Evolutionary conservation across 2,329 filamentous ascomycete species (phyloP).

Genomic region (Apiospora hydei): DNA sequence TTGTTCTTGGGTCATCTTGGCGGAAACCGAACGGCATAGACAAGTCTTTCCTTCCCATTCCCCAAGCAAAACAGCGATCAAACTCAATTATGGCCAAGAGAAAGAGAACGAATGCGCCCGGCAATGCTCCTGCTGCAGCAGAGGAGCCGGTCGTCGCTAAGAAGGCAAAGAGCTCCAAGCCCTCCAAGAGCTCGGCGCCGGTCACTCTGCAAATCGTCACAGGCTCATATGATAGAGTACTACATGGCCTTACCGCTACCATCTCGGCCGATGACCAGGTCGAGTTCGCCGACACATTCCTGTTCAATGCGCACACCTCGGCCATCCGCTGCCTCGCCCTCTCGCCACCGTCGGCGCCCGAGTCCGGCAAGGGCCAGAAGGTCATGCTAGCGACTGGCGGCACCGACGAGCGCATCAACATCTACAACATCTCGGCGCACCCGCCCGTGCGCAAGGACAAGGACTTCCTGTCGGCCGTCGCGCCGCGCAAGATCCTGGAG

Average conservation of each 20-base stretch:
- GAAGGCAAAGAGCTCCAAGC: constrained; percentile 34
- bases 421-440: constrained; percentile 85
- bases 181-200: constrained; percentile 36
- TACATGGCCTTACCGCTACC: constrained; percentile 88
- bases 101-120: constrained; percentile 51
- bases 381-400: constrained; percentile 89
- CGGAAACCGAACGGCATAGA: neutral
- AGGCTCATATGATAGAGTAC: constrained; percentile 90
- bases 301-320: constrained; percentile 92
- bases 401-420: constrained; percentile 93
- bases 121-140: constrained; percentile 32
- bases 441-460: constrained; percentile 64
- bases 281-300: constrained; percentile 88
- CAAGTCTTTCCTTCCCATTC: constrained; percentile 12
- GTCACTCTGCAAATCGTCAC: constrained; percentile 86
- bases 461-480: constrained; percentile 70
- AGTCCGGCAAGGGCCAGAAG: constrained; percentile 74
- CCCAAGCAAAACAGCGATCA: constrained; percentile 16
- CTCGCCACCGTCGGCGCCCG: constrained; percentile 73
- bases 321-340: constrained; percentile 89
- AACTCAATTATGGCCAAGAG: constrained; percentile 53
- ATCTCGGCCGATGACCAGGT: constrained; percentile 60
- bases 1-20: constrained; percentile 22
- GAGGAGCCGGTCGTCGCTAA: constrained; percentile 37
- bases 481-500: constrained; percentile 78